Base-by-base conservation (phyloP, 345 rosid species). In the Syzygium jambos region DNA sequence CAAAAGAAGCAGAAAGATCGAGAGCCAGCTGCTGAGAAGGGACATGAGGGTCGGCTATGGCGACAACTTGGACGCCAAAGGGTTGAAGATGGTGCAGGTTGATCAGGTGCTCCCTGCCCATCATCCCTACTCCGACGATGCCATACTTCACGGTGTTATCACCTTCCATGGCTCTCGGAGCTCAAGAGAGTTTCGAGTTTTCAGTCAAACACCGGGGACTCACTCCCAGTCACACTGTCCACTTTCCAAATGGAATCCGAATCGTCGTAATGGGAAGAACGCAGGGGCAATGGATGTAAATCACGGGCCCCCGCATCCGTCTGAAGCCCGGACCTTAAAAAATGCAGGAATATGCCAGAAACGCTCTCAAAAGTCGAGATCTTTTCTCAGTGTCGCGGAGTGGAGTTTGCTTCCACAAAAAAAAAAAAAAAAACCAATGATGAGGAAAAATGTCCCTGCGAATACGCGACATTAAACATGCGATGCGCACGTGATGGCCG, bases 51-150 rank as follows among this genome's bases (percentile, higher is more conserved):
- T 97, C 98, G 29, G 99, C 98, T 78, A 97, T 88, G 88, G 92
- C 92, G 38, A 94, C 98, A 85, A 95, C 96, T 59, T 88, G 89
- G 19, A 92, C 96, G 86, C 95, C 95, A 90, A 95, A 91, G 86
- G 85, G 84, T 43, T 93, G 90, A 17, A 97, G 98, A 91, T 97
- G 98, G 92, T 95, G 92, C 54, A 97, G 95, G 90, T 97, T 97
- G 86, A 95, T 91, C 87, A 97, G 94, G 88, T 96, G 98, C 85
- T 97, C 98, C 91, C 99, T 95, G 83, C 99, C 99, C 99, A 97
- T 96, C 98, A 97, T 95, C 82, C 99, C 99, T 51, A 95, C 93
- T 38, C 99, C 99, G 46, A 97, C 90, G 91, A 96, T 94, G 65
- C 98, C 98, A 83, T 97, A 97, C 90, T 89, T 96, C 82, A 86